Base-by-base conservation (phyloP, 2,329 filamentous ascomycete species). In the Phyllosticta citriasiana region DNA sequence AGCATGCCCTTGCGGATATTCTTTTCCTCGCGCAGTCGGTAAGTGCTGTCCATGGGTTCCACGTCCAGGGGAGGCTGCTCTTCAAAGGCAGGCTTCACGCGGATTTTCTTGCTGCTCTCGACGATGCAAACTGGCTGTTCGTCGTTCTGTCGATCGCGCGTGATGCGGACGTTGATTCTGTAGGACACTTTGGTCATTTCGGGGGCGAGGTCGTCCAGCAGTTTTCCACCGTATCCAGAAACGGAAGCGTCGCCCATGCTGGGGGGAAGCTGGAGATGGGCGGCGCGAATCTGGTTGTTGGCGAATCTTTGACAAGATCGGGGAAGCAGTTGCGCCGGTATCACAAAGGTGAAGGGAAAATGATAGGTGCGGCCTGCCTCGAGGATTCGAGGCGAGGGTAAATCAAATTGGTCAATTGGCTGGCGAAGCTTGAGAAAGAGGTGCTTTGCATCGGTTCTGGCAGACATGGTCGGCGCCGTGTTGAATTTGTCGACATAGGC, bases 311-410 rank as follows among this genome's bases (percentile, higher is more conserved):
- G 85, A 72, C 85, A 88, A 54, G 82, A 72, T 63, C 80, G 79
- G 5, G 84, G 84, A 0, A 88, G 78, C 3, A 88, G 73, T 19
- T 80, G 79, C 35, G 81, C 76, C 0, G 85, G 85, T 1, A 88
- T 77, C 60, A 84, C 82, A 67, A 88, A 88, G 26, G 79, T 79
- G 69, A 88, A 88, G 1, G 83, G 82, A 62, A 87, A 84, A 8
- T 71, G 77, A 70, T 87, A 87, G 10, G 74, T 77, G 63, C 75
- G 76, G 12, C 80, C 81, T n/a, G 80, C 78, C 66, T 80, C 76
- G 2, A 85, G 72, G 4, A 84, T 73, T 26, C 80, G 76, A 47
- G 82, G 78, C 35, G 77, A 75, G 0, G 85, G 84, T 62, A 85
- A 80, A n/a, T 73, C 70, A 16, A 73, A 68, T 2, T 80, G 70